A percentile compares a stretch with the other conserved stretches of the same genome.
phyloP scores from a whole-genome alignment of 2,329 filamentous ascomycete genomes.

The Dichotomopilus funicola region DNA sequence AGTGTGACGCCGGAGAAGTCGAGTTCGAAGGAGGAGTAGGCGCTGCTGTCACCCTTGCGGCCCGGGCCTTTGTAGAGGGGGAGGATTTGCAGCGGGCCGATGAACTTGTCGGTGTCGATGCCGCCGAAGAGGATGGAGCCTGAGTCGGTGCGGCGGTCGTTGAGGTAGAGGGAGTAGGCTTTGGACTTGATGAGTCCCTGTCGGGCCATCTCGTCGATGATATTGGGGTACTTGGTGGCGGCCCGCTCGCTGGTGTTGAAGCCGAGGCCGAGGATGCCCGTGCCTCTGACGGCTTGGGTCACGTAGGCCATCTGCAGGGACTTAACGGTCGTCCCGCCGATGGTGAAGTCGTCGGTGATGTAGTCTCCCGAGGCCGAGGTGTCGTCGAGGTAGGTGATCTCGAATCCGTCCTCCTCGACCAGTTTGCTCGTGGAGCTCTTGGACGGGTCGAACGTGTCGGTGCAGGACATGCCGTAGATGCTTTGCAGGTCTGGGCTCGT shows the following conservation, averaged over 20 bases:
- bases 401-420: conserved; percentile 40
- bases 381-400: conserved; percentile 56
- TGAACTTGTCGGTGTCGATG: conserved; percentile 61
- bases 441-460: conserved; percentile 38
- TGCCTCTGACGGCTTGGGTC: conserved; percentile 39
- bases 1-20: conserved; percentile 26
- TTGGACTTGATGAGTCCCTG: conserved; percentile 56
- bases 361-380: conserved; percentile 51
- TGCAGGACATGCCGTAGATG: conserved; percentile 30
- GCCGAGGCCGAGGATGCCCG: conserved; percentile 54
- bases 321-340: conserved; percentile 44
- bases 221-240: conserved; percentile 42
- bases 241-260: conserved; percentile 47
- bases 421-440: conserved; percentile 44
- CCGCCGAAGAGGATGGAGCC: conserved; percentile 65
- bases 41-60: conserved; percentile 6
- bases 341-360: conserved; percentile 48
- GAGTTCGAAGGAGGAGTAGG: conserved; percentile 38
- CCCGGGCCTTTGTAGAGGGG: conserved; percentile 43
- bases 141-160: conserved; percentile 46
- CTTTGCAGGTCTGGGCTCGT: conserved; percentile 30
- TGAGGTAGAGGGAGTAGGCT: conserved; percentile 63
- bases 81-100: conserved; percentile 48
- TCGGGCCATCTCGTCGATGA: conserved; percentile 58
- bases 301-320: conserved; percentile 52